Conservation (phyloP, 345 rosid species). For the Jatropha curcas region DNA sequence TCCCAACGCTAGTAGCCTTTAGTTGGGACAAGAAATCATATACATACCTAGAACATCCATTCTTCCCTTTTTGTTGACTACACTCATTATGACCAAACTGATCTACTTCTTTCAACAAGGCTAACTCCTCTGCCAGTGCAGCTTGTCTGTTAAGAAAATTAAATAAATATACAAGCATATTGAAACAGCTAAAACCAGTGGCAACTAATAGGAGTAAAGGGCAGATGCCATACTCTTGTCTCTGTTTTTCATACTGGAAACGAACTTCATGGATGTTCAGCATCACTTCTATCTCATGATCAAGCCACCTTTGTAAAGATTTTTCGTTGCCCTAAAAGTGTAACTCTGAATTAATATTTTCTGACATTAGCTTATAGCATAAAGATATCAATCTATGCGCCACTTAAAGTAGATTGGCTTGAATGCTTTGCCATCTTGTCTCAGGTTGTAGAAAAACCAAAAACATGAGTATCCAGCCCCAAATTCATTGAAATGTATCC, state of each 20-base stretch:
- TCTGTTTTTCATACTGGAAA: constrained; percentile 91
- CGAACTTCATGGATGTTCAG: constrained; percentile 99
- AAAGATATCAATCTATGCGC: neutral
- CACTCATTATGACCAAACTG: constrained; percentile 79
- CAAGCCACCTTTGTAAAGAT: constrained; percentile 88
- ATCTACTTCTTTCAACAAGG: constrained; percentile 84
- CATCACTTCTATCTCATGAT: constrained; percentile 97
- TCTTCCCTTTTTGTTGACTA: constrained; percentile 80
- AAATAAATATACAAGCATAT: neutral
- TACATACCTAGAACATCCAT: constrained; percentile 10
- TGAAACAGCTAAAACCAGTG: neutral
- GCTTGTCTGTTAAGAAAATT: constrained; percentile 59
- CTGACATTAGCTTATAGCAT: constrained; percentile 1
- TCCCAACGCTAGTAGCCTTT: neutral
- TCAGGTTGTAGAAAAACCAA: constrained; percentile 7
- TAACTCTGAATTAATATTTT: constrained; percentile 12
- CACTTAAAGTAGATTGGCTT: constrained; percentile 2
- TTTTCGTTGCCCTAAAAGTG: constrained; percentile 75
- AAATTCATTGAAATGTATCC: neutral
- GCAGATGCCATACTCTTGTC: constrained; percentile 72
- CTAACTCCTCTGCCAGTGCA: constrained; percentile 88
- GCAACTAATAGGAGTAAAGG: neutral
- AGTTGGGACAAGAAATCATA: neutral
- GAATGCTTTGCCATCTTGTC: neutral
- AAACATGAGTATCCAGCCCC: neutral